These are phyloP conservation scores for Dioscorea dumetorum DNA, from an alignment of 106 monocot genomes.

Conservation along the genomic window DNA sequence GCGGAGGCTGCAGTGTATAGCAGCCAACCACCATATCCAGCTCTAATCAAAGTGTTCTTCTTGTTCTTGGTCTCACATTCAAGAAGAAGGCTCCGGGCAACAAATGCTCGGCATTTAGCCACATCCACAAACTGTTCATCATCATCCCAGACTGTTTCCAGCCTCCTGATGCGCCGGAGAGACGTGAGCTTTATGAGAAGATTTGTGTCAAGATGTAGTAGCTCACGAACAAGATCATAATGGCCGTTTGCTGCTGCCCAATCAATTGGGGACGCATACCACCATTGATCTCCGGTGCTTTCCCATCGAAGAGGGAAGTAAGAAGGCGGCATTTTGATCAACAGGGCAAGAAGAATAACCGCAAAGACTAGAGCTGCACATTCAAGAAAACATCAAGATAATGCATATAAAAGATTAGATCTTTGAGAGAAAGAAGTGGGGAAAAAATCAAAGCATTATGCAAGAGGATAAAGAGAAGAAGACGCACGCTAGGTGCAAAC, in stretches of 20 bases:
- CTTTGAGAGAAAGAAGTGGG: no score
- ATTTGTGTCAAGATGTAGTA: constrained; percentile 77
- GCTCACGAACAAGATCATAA: constrained; percentile 86
- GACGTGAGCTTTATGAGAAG: constrained; percentile 96
- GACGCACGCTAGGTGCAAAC: not conserved
- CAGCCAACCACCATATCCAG: constrained; percentile 92
- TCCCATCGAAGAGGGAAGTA: constrained; percentile 93
- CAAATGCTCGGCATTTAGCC: constrained; percentile 44
- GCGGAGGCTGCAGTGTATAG: constrained; percentile 81
- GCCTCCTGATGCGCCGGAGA: constrained; percentile 76
- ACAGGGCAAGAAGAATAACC: not conserved
- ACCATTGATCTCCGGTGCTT: constrained; percentile 91
- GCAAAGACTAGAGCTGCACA: not conserved
- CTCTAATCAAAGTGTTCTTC: constrained; percentile 41
- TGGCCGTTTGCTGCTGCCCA: constrained; percentile 90
- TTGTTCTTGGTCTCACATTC: constrained; percentile 51
- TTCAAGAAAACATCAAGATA: no score
- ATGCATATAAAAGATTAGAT: no score
- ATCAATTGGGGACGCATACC: constrained; percentile 91
- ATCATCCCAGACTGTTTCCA: constrained; percentile 85
- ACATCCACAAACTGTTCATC: constrained; percentile 35
- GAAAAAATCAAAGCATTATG: not conserved
- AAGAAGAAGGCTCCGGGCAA: constrained; percentile 51
- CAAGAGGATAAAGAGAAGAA: not conserved
- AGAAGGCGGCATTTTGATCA: constrained; percentile 21